phyloP scores from a whole-genome alignment of 768 basidiomycete genomes.

The Termitomyces heimii region DNA sequence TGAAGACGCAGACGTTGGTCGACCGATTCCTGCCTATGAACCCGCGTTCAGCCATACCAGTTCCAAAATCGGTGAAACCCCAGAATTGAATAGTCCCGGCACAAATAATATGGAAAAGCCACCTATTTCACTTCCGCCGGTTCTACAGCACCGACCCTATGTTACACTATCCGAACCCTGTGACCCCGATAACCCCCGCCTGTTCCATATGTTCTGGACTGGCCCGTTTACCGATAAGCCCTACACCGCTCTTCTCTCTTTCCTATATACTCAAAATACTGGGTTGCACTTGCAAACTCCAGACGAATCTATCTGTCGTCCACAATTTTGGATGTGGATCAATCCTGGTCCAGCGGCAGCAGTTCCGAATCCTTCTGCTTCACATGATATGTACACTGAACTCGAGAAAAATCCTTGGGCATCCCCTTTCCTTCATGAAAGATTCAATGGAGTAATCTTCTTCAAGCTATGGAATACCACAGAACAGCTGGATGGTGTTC shows the following conservation, averaged over 20 bases:
- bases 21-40: constrained; percentile 13
- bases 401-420: constrained; percentile 90
- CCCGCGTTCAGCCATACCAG: background rate
- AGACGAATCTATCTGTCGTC: constrained; percentile 62
- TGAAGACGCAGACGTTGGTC: constrained; percentile 41
- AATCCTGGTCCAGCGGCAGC: constrained; percentile 95
- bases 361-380: constrained; percentile 78
- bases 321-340: constrained; percentile 98
- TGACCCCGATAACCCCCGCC: constrained; percentile 76
- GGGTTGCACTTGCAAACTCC: constrained; percentile 65
- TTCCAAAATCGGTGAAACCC: constrained; percentile 36
- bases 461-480: constrained; percentile 99
- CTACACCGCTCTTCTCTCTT: constrained; percentile 90
- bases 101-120: constrained; percentile 56
- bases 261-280: constrained; percentile 93
- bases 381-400: constrained; percentile 76
- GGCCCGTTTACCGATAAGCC: constrained; percentile 99
- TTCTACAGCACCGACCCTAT: constrained; percentile 49
- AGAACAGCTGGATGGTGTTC: constrained; percentile 88
- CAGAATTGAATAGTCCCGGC: constrained; percentile 52
- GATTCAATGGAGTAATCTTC: constrained; percentile 88
- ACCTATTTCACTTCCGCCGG: constrained; percentile 41
- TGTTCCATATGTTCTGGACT: constrained; percentile 99
- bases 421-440: constrained; percentile 87
- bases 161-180: constrained; percentile 59